Base-by-base conservation (phyloP, 73 alveolate genomes). In the Blepharisma japonicum region DNA sequence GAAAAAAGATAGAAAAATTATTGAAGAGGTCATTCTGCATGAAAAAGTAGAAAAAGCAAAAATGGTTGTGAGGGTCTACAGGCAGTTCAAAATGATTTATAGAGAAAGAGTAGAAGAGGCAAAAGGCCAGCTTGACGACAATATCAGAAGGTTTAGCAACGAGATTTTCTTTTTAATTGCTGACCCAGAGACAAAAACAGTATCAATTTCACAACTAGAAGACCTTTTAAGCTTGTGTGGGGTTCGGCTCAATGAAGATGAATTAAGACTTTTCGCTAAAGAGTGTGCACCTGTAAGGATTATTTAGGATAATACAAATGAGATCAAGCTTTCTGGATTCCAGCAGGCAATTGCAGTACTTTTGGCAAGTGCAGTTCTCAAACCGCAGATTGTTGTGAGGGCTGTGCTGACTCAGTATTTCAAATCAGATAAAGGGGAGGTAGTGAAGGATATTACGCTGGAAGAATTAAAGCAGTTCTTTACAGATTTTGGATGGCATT, bases 61-160 rank as follows among this genome's bases (percentile, higher is more conserved):
- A 61, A 39, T 61, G 18, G 23, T 61, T 61, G 49, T 18, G 38
- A n/a, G 74, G 46, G 23, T 61, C 23, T 61, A 61, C 5, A 14
- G 74, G 11, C 74, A 61, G 74, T 61, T 61, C 46, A 61, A 61
- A 25, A 61, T 61, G 74, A 61, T 61, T 2, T 61, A 61, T 61
- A 0, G 74, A 11, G 74, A 61, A 61, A 61, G 47, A 61, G 14
- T 14, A 1, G 74, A 25, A 14, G 49, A 25, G 2, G 18, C 39
- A 14, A 14, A n/a, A 14, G 74, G 23, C 39, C 38, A 20, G 18
- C 18, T 14, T 8, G 74, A 61, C 74, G 47, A 61, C 14, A 25
- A 14, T 9, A 61, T 61, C 39, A 11, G 47, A 14, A 25, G 23
- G 47, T 18, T 8, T 5, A 39, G 47, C 47, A 14, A 18, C 14